These are phyloP conservation scores for Vitis rotundifolia DNA, from an alignment of 164 flowering plant genomes.

Conservation along the genomic window DNA sequence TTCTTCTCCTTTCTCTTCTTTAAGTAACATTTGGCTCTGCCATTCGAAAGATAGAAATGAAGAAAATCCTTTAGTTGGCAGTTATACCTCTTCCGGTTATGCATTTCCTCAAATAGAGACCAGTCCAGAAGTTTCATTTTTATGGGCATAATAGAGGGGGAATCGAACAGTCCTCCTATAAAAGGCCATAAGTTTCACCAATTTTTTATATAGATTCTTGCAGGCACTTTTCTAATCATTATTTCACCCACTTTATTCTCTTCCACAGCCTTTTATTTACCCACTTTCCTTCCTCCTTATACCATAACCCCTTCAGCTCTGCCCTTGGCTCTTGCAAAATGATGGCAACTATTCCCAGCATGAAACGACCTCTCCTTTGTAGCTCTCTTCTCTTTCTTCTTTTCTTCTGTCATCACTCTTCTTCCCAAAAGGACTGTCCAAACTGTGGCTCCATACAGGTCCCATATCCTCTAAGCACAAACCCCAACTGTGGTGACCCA, in stretches of 20 bases:
- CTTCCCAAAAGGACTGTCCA: constrained; percentile 50
- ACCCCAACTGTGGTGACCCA: constrained; percentile 52
- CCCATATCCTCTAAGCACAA: constrained; percentile 71
- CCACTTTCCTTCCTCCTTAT: constrained; percentile 19
- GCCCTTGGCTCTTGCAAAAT: constrained; percentile 21
- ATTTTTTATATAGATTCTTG: constrained; percentile 25
- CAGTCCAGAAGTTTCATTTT: constrained; percentile 11
- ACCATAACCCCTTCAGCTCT: constrained; percentile 16
- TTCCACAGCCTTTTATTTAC: constrained; percentile 23
- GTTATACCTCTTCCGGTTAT: constrained; percentile 6
- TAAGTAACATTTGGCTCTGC: neutral
- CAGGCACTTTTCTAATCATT: constrained; percentile 16
- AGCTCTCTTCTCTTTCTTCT: constrained; percentile 21
- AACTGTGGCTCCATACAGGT: constrained; percentile 55
- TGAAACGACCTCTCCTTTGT: constrained; percentile 7
- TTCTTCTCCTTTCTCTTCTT: constrained; percentile 3
- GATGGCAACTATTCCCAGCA: constrained; percentile 7
- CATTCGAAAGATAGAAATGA: neutral
- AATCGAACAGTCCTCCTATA: constrained; percentile 28
- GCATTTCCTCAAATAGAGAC: constrained; percentile 12
- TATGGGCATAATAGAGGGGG: constrained; percentile 19
- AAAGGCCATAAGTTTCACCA: constrained; percentile 19
- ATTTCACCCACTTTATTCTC: constrained; percentile 40
- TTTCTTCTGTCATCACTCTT: constrained; percentile 18
- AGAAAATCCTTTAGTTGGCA: neutral